Evolutionary conservation across 1,139 yeast species (phyloP).

Genomic region (Blastobotrys persicus): DNA sequence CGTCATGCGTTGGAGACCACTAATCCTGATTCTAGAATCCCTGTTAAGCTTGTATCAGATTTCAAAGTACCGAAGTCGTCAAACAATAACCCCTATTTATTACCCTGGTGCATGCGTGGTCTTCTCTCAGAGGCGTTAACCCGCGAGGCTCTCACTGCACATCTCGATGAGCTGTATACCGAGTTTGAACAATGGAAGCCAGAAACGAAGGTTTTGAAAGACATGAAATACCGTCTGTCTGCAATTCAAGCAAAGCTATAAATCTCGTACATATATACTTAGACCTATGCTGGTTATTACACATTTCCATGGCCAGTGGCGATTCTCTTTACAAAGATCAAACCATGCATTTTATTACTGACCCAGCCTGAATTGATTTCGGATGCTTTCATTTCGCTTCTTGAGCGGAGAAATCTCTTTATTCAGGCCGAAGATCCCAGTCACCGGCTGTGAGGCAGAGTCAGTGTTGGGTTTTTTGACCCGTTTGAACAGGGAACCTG

Average conservation of each 20-base stretch:
- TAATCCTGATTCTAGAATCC: constrained; percentile 21
- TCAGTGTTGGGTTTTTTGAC: constrained; percentile 13
- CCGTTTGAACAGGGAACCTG: constrained; percentile 27
- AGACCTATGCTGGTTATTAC: neutral
- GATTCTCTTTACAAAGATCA: too few relatives aligned
- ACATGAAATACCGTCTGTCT: constrained; percentile 76
- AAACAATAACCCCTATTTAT: constrained; percentile 69
- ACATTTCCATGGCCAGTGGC: too few relatives aligned
- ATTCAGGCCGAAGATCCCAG: constrained; percentile 11
- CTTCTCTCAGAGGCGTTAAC: constrained; percentile 53
- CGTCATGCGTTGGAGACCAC: constrained; percentile 75
- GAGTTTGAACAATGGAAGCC: constrained; percentile 87
- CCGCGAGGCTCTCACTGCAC: constrained; percentile 44
- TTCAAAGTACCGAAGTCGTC: constrained; percentile 43
- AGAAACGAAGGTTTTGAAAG: constrained; percentile 73
- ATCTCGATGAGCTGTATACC: constrained; percentile 57
- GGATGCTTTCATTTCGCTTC: constrained; percentile 20
- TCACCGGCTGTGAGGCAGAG: neutral
- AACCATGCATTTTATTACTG: constrained; percentile 6
- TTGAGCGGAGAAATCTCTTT: constrained; percentile 27
- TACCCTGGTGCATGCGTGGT: constrained; percentile 94
- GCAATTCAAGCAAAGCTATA: constrained; percentile 46
- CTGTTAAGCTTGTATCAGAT: constrained; percentile 28
- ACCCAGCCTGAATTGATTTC: constrained; percentile 20
- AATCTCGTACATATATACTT: too few relatives aligned